Percentiles rank a stretch among this genome's conserved stretches.
Evolutionary conservation across 352 stramenopile genomes (phyloP).

Genomic region (Pythium aphanidermatum): DNA sequence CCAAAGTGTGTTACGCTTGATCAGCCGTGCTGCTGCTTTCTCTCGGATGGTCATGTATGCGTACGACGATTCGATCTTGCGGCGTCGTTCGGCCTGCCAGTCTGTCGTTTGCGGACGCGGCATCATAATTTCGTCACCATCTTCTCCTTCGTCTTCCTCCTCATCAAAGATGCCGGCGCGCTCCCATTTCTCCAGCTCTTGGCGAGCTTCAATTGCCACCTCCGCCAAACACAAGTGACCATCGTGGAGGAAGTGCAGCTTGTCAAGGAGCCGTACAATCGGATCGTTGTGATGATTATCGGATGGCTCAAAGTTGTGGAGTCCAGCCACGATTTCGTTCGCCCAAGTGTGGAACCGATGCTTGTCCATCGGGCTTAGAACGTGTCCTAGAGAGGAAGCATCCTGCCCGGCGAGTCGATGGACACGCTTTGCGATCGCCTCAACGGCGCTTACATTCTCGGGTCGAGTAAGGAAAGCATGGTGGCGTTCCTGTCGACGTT

Average conservation of each 20-base stretch:
- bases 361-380: conserved; percentile 47
- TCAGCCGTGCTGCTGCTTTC: conserved; percentile 44
- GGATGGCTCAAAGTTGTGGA: conserved; percentile 41
- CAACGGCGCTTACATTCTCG: conserved; percentile 44
- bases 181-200: conserved; percentile 50
- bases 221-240: conserved; percentile 50
- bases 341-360: conserved; percentile 39
- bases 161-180: conserved; percentile 41
- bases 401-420: conserved; percentile 27
- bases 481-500: conserved; percentile 32
- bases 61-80: conserved; percentile 32
- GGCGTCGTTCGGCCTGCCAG: conserved; percentile 5
- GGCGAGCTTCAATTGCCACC: conserved; percentile 36
- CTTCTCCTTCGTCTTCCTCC: conserved; percentile 20
- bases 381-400: conserved; percentile 6
- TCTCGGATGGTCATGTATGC: conserved; percentile 52
- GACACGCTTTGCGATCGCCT: conserved; percentile 35
- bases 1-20: conserved; percentile 50
- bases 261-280: conserved; percentile 37
- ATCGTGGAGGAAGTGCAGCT: conserved; percentile 53
- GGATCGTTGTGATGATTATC: conserved; percentile 39
- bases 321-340: conserved; percentile 25
- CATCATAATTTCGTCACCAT: not conserved
- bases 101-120: not conserved
- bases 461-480: conserved; percentile 41